phyloP scores from a whole-genome alignment of 1,284 basidiomycete species.

The Sanguinoderma infundibulare region DNA sequence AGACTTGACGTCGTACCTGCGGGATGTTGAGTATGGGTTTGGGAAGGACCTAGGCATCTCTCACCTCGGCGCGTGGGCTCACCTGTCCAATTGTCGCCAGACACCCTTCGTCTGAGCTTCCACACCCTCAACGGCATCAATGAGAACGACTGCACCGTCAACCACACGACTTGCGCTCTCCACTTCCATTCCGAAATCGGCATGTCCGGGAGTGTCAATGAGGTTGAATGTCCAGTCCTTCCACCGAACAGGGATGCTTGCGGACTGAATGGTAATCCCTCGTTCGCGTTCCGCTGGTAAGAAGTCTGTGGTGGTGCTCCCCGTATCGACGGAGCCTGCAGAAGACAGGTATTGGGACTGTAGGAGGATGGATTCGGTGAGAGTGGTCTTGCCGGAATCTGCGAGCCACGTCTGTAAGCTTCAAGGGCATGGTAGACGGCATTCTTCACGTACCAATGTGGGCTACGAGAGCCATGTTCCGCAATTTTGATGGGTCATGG shows the following conservation, averaged over 20 bases:
- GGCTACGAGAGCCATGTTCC: conserved; percentile 84
- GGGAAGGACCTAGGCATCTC: conserved; percentile 1
- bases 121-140: conserved; percentile 91
- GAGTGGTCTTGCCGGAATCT: conserved; percentile 92
- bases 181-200: conserved; percentile 95
- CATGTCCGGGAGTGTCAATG: conserved; percentile 91
- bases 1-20: conserved; percentile 78
- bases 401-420: conserved; percentile 16
- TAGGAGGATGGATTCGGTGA: conserved; percentile 87
- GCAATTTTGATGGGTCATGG: conserved; percentile 51
- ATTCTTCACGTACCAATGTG: conserved; percentile 67
- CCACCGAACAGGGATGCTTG: conserved; percentile 92
- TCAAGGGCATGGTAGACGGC: neutral
- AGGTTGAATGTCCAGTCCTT: conserved; percentile 83
- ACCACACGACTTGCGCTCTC: conserved; percentile 90
- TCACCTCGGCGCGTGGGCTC: conserved; percentile 43
- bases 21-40: neutral
- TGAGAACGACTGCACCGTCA: conserved; percentile 86
- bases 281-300: conserved; percentile 88
- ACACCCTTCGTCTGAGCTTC: conserved; percentile 90
- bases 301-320: conserved; percentile 91
- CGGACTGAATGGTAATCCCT: conserved; percentile 91
- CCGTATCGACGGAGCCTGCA: conserved; percentile 85
- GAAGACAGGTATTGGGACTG: conserved; percentile 75
- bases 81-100: conserved; percentile 87